A percentile compares a stretch with the other conserved stretches of the same genome.
These are phyloP conservation scores for Anthoceros angustus DNA, from an alignment of 225 moss, liverwort and hornwort species.

Conservation along the genomic window DNA sequence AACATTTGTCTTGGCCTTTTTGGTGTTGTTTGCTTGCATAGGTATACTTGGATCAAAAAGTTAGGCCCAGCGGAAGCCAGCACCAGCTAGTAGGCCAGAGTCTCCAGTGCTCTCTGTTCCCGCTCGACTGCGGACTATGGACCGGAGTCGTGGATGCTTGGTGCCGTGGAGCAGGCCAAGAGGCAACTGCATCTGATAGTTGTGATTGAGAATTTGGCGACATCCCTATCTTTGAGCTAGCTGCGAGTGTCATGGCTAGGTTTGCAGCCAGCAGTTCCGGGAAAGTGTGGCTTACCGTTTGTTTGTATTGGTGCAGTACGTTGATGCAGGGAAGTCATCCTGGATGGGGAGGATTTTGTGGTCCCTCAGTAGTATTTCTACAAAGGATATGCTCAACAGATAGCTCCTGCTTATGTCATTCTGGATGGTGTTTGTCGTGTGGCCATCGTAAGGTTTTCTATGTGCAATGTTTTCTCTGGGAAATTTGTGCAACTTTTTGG, in stretches of 20 bases:
- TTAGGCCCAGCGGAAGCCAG: constrained; percentile 2
- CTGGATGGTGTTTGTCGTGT: neutral
- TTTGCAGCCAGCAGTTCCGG: neutral
- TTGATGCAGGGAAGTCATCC: constrained; percentile 93
- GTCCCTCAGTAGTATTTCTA: constrained; percentile 72
- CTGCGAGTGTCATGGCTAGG: constrained; percentile 1
- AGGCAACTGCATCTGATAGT: constrained; percentile 86
- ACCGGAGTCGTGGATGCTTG: constrained; percentile 81
- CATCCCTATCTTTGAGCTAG: constrained; percentile 2
- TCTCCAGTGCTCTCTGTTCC: neutral
- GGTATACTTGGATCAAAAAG: constrained; percentile 48
- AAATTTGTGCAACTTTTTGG: too few species aligned
- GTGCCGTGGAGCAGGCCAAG: constrained; percentile 33
- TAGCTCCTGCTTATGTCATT: constrained; percentile 10
- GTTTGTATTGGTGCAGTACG: constrained; percentile 38
- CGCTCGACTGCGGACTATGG: constrained; percentile 25
- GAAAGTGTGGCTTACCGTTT: neutral
- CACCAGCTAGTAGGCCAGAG: neutral
- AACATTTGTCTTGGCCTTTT: neutral
- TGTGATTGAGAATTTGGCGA: constrained; percentile 26
- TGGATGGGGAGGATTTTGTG: constrained; percentile 86
- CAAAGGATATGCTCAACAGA: constrained; percentile 94
- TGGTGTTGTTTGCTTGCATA: constrained; percentile 1
- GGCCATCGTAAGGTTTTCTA: neutral
- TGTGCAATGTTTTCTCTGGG: too few species aligned